Percentiles rank a stretch among this genome's conserved stretches.
Conservation (phyloP, 2,329 filamentous ascomycete species). For the Pyrenophora seminiperda region DNA sequence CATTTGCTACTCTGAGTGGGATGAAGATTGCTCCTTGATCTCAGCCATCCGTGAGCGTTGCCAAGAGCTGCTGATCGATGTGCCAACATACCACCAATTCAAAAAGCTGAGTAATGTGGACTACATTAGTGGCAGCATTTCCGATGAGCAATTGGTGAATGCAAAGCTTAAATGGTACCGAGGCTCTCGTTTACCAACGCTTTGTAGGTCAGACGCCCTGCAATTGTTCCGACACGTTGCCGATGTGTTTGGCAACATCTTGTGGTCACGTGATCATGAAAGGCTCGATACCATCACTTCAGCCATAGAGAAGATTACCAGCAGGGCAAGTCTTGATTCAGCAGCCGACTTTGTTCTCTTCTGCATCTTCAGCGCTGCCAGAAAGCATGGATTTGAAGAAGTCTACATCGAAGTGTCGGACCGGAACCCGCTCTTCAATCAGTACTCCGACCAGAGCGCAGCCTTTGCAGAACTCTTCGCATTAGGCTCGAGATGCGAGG, state of each 20-base stretch:
- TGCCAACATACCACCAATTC: conserved; percentile 45
- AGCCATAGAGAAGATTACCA: conserved; percentile 33
- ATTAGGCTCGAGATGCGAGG: conserved; percentile 66
- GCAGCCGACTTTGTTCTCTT: conserved; percentile 61
- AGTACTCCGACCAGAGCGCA: conserved; percentile 66
- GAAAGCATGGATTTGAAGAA: conserved; percentile 64
- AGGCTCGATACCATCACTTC: conserved; percentile 39
- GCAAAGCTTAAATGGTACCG: conserved; percentile 45
- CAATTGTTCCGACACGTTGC: conserved; percentile 43
- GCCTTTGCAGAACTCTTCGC: conserved; percentile 68
- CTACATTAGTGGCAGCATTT: conserved; percentile 37
- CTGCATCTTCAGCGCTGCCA: conserved; percentile 62
- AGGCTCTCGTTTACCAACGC: conserved; percentile 31
- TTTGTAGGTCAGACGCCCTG: conserved; percentile 32
- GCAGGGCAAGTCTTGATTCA: conserved; percentile 32
- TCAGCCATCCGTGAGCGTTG: conserved; percentile 34
- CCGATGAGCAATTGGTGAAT: conserved; percentile 38
- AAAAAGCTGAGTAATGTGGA: conserved; percentile 46
- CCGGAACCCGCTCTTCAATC: conserved; percentile 65
- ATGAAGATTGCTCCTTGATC: conserved; percentile 38
- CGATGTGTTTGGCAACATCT: conserved; percentile 30
- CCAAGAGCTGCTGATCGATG: conserved; percentile 42
- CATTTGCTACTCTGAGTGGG: conserved; percentile 40
- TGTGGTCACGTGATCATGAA: conserved; percentile 39
- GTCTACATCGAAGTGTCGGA: conserved; percentile 68